Base-by-base conservation (phyloP, 2,329 filamentous ascomycete genomes). In the Pyrenochaeta sp. region DNA sequence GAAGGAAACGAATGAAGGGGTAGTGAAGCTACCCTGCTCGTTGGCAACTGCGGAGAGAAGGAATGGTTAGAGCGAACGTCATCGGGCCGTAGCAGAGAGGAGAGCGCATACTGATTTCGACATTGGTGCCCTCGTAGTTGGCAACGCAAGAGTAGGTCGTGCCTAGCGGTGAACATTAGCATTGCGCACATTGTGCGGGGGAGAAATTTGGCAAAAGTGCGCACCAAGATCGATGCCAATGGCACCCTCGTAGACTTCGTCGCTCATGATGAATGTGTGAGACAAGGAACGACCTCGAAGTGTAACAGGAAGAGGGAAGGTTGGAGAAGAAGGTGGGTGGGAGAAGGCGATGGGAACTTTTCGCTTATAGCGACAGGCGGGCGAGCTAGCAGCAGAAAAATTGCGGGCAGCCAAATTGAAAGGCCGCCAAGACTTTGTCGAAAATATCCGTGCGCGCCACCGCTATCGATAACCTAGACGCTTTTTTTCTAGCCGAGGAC, bases 141-240 rank as follows among this genome's bases (percentile, higher is more conserved):
- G 94, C 94, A 81, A 97, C 94, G 80, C 94, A 99, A 73, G 94
- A 97, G 86, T 99, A 99, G 78, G 94, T 99, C 68, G 94, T 99
- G 79, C 94, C 93, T 96, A 58, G 53, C 48, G 56, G 55, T 64
- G 60, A 62, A 52, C 60, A 65, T 69, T 63, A 71, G 66, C 54
- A 51, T 41, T 52, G 54, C 44, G 45, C 53, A 58, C 58, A n/a
- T n/a, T n/a, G n/a, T 59, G 61, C 61, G 59, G 55, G 58, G 55
- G 57, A 60, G 13, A 54, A 53, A 44, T n/a, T 55, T 52, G 45
- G 40, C 47, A 52, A 44, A 14, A 41, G 42, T 51, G 45, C 61
- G 71, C 82, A 96, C 93, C 94, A 81, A 99, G 85, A 87, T 99
- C 94, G 82, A 99, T 99, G 86, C 94, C 94, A 82, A 97, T 90